A percentile compares a stretch with the other conserved stretches of the same genome.
phyloP scores from a whole-genome alignment of 2,329 filamentous ascomycete species.

The Cadophora sp. region DNA sequence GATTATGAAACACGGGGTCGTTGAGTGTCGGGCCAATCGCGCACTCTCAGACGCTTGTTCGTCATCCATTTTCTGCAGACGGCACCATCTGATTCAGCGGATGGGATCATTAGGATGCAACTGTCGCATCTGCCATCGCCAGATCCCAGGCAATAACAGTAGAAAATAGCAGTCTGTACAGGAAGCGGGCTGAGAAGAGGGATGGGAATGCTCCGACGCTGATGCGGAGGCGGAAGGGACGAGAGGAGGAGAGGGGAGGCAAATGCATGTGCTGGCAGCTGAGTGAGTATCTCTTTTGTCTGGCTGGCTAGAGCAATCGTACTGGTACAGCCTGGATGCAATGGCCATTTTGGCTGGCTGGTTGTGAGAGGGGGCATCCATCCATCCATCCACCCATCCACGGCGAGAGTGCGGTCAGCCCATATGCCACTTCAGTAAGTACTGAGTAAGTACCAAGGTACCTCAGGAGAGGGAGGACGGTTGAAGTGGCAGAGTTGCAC shows the following conservation, averaged over 20 bases:
- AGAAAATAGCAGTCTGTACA: neutral
- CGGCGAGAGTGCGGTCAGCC: neutral
- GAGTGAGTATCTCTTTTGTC: neutral
- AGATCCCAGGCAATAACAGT: slow-evolving; percentile 15
- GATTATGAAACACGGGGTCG: slow-evolving; percentile 34
- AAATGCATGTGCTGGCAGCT: slow-evolving; percentile 27
- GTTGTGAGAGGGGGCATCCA: neutral
- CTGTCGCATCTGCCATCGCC: slow-evolving; percentile 18
- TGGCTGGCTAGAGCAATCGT: neutral
- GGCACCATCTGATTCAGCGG: slow-evolving; percentile 25
- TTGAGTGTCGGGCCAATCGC: slow-evolving; percentile 31
- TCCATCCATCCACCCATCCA: too few relatives aligned
- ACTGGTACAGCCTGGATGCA: slow-evolving; percentile 9
- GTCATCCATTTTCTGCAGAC: slow-evolving; percentile 14
- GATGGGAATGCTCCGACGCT: slow-evolving; percentile 18
- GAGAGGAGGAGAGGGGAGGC: neutral
- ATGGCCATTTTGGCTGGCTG: slow-evolving; percentile 19
- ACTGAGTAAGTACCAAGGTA: slow-evolving; percentile 28
- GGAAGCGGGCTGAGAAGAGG: slow-evolving; percentile 6
- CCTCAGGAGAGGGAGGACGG: slow-evolving; percentile 24
- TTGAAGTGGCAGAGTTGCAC: slow-evolving; percentile 38
- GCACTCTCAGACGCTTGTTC: slow-evolving; percentile 16
- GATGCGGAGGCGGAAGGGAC: slow-evolving; percentile 10
- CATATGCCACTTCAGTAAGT: slow-evolving; percentile 21
- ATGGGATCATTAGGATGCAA: slow-evolving; percentile 4